Evolutionary conservation across 441 rosid genomes (phyloP).

Genomic region (Viola pubescens): DNA sequence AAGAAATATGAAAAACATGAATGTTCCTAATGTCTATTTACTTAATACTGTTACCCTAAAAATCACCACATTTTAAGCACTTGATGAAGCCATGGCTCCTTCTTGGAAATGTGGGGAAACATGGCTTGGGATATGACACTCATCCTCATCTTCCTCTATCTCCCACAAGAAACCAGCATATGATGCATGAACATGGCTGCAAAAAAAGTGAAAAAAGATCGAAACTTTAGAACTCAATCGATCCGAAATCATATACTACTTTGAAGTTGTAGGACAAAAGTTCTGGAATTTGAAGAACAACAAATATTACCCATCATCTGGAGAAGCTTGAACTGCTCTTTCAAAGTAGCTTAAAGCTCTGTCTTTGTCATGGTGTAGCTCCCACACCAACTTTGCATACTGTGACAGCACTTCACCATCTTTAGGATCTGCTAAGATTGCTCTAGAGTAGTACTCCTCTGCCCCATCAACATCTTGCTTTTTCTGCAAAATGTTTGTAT

Average conservation of each 20-base stretch:
- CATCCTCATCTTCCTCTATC: conserved; percentile 36
- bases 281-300: not conserved
- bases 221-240: not conserved
- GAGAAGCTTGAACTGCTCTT: conserved; percentile 45
- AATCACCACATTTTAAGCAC: conserved; percentile 8
- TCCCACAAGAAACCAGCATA: conserved; percentile 66
- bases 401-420: conserved; percentile 52
- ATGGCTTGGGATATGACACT: conserved; percentile 10
- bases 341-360: conserved; percentile 44
- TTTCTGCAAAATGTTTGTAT: conserved; percentile 22
- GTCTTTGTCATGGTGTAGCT: conserved; percentile 32
- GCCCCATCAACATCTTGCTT: conserved; percentile 39
- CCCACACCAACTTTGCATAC: conserved; percentile 47
- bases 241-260: not conserved
- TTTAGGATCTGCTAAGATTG: conserved; percentile 45
- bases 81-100: conserved; percentile 22
- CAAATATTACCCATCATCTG: conserved; percentile 32
- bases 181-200: conserved; percentile 50
- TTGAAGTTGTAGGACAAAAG: not conserved
- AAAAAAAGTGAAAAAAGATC: not conserved
- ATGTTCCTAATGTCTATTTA: too few relatives aligned
- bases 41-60: too few relatives aligned
- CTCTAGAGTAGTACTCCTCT: conserved; percentile 42
- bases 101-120: conserved; percentile 10
- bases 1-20: too few relatives aligned